Percentiles rank a stretch among this genome's conserved stretches.
Evolutionary conservation across 2,329 filamentous ascomycete species (phyloP).

Genomic region (Aspergillus uvarum): DNA sequence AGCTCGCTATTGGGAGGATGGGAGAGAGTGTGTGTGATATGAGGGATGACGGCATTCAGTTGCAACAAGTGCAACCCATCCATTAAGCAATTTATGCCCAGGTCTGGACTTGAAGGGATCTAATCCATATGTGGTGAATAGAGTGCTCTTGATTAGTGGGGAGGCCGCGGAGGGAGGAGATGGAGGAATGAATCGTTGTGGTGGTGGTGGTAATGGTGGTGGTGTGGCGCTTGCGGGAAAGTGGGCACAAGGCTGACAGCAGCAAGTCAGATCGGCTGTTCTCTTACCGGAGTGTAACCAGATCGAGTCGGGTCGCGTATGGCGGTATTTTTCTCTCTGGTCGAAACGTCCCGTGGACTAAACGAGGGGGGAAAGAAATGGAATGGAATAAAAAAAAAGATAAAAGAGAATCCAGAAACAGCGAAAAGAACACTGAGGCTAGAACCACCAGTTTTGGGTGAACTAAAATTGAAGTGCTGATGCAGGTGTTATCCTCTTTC

Average conservation of each 20-base stretch:
- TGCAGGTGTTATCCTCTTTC: not conserved
- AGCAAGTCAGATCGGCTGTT: slow-evolving; percentile 27
- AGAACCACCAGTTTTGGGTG: not conserved
- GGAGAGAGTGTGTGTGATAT: not conserved
- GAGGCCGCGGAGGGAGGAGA: slow-evolving; percentile 20
- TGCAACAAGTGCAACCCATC: not conserved
- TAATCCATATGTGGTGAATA: not conserved
- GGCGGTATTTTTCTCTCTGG: slow-evolving; percentile 6
- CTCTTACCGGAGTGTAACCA: slow-evolving; percentile 24
- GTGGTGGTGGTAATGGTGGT: not conserved
- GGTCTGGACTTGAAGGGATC: not conserved
- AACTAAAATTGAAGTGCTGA: not conserved
- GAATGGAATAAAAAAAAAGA: slow-evolving; percentile 3
- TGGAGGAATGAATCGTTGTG: not conserved
- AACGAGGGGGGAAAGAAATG: not conserved
- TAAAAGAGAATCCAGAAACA: not conserved
- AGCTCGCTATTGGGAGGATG: too few species aligned
- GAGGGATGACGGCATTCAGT: slow-evolving; percentile 13
- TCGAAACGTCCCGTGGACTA: not conserved
- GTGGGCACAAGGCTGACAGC: slow-evolving; percentile 29
- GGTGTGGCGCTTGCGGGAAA: slow-evolving; percentile 20
- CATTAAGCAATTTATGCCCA: not conserved
- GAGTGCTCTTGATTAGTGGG: slow-evolving; percentile 16
- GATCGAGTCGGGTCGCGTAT: slow-evolving; percentile 25
- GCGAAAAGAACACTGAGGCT: not conserved